Percentiles rank a stretch among this genome's conserved stretches.
Evolutionary conservation across 805 yeast genomes (phyloP).

Genomic region (Metschnikowia lachancei): DNA sequence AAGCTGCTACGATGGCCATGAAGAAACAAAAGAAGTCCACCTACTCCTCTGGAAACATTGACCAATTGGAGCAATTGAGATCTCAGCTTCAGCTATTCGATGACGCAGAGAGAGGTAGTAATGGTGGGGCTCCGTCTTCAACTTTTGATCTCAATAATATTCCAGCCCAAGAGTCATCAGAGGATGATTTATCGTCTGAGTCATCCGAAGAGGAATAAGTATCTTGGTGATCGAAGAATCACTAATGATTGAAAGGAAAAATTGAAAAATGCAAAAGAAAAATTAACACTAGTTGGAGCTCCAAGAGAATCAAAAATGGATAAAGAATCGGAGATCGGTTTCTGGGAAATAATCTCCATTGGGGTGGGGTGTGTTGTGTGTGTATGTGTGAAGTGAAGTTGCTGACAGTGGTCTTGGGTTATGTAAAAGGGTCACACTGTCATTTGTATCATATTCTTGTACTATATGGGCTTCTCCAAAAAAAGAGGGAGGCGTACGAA

Average conservation of each 20-base stretch:
- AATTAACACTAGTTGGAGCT: neutral
- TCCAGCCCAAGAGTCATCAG: slow-evolving; percentile 44
- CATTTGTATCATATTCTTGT: slow-evolving; percentile 19
- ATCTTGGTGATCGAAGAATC: neutral
- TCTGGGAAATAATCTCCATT: neutral
- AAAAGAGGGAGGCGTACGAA: neutral
- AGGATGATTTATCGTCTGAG: slow-evolving; percentile 52
- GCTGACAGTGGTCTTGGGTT: slow-evolving; percentile 3
- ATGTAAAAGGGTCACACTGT: neutral
- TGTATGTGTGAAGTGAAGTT: neutral
- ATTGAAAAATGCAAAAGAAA: neutral
- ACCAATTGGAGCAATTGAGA: slow-evolving; percentile 64
- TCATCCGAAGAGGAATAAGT: slow-evolving; percentile 69
- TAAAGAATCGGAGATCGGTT: neutral
- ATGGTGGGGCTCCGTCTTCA: slow-evolving; percentile 16
- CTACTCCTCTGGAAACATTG: slow-evolving; percentile 31
- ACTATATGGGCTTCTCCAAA: slow-evolving; percentile 15
- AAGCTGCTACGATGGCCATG: slow-evolving; percentile 41
- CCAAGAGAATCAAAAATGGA: neutral
- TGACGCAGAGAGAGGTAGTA: slow-evolving; percentile 28
- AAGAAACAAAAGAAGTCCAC: slow-evolving; percentile 40
- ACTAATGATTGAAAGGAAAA: neutral
- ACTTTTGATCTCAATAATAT: slow-evolving; percentile 35
- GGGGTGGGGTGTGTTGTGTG: neutral
- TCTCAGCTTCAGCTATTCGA: slow-evolving; percentile 48